Percentiles rank a stretch among this genome's conserved stretches.
Conservation (phyloP, 208 protist genomes). For the Phytomonas serpens region DNA sequence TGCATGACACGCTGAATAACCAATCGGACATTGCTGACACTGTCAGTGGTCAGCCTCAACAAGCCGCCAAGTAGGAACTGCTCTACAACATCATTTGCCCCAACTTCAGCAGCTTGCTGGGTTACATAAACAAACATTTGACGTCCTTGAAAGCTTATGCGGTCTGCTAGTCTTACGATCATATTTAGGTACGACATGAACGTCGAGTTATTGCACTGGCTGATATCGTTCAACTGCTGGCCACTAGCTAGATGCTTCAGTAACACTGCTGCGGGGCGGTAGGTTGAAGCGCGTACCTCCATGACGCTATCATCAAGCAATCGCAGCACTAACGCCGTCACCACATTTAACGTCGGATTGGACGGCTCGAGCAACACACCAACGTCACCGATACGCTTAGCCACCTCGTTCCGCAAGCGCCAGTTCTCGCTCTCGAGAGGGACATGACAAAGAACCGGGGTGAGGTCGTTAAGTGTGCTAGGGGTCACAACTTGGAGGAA, state of each 20-base stretch:
- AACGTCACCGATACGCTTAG: slow-evolving; percentile 76
- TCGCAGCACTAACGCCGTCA: slow-evolving; percentile 63
- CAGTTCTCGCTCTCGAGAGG: slow-evolving; percentile 91
- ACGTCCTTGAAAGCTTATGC: slow-evolving; percentile 68
- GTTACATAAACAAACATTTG: slow-evolving; percentile 87
- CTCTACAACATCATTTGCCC: slow-evolving; percentile 53
- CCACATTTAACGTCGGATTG: slow-evolving; percentile 32
- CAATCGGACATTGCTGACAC: slow-evolving; percentile 86
- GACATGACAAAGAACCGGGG: slow-evolving; percentile 68
- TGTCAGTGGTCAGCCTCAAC: slow-evolving; percentile 58
- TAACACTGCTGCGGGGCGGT: slow-evolving; percentile 64
- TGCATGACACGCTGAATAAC: slow-evolving; percentile 51
- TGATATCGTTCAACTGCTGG: slow-evolving; percentile 20
- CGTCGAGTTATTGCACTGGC: not conserved
- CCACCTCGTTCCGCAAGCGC: slow-evolving; percentile 89
- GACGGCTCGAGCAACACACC: slow-evolving; percentile 59
- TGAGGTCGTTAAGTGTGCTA: slow-evolving; percentile 50
- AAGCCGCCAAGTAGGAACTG: slow-evolving; percentile 58
- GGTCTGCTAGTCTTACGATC: slow-evolving; percentile 65
- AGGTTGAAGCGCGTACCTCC: slow-evolving; percentile 79
- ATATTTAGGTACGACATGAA: slow-evolving; percentile 46
- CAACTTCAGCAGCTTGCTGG: slow-evolving; percentile 67
- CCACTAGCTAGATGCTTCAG: slow-evolving; percentile 54
- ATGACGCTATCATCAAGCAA: slow-evolving; percentile 88
- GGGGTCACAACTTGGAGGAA: slow-evolving; percentile 72